Base-by-base conservation (phyloP, 768 basidiomycete genomes). In the Sistotremastrum niveocremeum region DNA sequence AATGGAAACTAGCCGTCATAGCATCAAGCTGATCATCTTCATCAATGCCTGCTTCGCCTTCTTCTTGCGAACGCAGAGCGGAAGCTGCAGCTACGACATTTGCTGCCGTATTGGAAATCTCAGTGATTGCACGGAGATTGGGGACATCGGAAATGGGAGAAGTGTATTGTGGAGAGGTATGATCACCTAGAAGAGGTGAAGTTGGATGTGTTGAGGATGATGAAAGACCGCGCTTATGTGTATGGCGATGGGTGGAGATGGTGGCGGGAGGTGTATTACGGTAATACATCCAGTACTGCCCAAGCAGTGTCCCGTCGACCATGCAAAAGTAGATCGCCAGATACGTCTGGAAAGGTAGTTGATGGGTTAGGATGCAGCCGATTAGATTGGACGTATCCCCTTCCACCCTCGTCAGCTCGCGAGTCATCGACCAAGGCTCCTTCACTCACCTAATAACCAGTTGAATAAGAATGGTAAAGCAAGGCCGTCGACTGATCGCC, bases 351-450 rank as follows among this genome's bases (percentile, higher is more conserved):
- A 99, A 98, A 20, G 90, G 89, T 10, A 95, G 72, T 58, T 98
- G 95, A 55, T 83, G 74, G 3, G 95, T 98, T 46, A 99, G 68
- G 49, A 97, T 65, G 59, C 89, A 91, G 7, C 89, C 93, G 48
- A 98, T 61, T 32, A 98, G 72, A 62, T 98, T 98, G 12, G 91
- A 90, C 28, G 84, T 67, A 64, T 99, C 95, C 42, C 94, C 94
- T 85, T 59, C 30, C 30, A 54, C 36, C 31, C 37, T 11, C 9
- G n/a, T 33, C 30, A 28, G 42, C 37, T 41, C 34, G 42, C 4
- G 7, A 43, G 34, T 40, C 41, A 41, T 28, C 8, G 44, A 45
- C 36, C 33, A 33, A 36, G 38, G 35, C 33, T 11, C 20, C 37
- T 44, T 32, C 31, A 63, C 74, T 55, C 56, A 90, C 90, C 91